Evolutionary conservation across 495 filamentous ascomycete genomes (phyloP), one percentile per base, ranked within the genome.

Genomic region (Tetracladium setigerum): DNA sequence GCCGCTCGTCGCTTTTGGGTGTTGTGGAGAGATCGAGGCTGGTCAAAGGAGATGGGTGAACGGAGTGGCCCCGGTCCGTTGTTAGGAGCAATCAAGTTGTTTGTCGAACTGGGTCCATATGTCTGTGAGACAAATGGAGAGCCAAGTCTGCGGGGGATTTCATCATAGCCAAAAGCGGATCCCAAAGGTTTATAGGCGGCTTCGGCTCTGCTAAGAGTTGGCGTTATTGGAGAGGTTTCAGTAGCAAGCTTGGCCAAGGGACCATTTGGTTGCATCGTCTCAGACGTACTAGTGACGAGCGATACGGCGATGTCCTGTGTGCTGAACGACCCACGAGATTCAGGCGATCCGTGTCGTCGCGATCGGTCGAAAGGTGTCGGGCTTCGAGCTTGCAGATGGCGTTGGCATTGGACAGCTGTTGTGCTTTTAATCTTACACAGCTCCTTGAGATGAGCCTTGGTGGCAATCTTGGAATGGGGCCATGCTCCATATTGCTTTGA

Each of bases 391-490:
- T 82, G 73, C 57, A 92, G 76, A 56, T 84, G 77, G 37, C 82
- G 73, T 50, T 85, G 79, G 47, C 82, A 82, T 48, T 84, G 79
- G 14, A 79, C 76, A 17, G 80, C 75, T 34, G 81, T 78, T 0
- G 72, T 71, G 35, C 85, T 83, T 58, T 84, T 90, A 48, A 74
- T 71, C 62, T 81, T 87, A 66, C 89, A 95, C 2, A 98, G 68
- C 38, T 85, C 74, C 36, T 91, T 78, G n/a, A 98, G 71, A 52
- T 90, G 78, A 41, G 77, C 74, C 41, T 94, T 75, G 31, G 87
- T 95, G 8, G 86, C 83, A 34, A 83, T 71, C 56, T 87, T 83
- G 5, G 88, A 88, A 56, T 86, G 86, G 31, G 89, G 88, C 87
- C 89, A 98, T 34, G 73, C 59, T 15, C 70, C 70, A 46, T 69